Evolutionary conservation across 768 basidiomycete species (phyloP).

Genomic region (Amanita subjunquillea): DNA sequence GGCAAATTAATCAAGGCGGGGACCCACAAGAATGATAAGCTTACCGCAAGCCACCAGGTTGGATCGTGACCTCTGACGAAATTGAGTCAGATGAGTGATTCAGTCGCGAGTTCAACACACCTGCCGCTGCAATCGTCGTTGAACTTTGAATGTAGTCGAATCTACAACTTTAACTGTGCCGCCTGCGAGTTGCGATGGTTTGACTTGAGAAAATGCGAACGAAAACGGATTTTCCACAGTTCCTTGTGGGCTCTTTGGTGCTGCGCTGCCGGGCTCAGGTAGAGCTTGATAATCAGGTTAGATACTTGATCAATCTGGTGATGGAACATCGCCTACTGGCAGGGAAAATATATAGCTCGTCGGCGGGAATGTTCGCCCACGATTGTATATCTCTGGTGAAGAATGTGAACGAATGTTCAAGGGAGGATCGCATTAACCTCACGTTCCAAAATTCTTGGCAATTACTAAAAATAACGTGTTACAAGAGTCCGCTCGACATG

Average conservation of each 20-base stretch:
- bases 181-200: slow-evolving; percentile 31
- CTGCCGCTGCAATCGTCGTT: slow-evolving; percentile 40
- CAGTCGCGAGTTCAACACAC: background rate
- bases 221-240: slow-evolving; percentile 33
- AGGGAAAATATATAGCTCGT: slow-evolving; percentile 46
- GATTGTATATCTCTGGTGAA: slow-evolving; percentile 18
- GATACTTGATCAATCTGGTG: background rate
- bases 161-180: slow-evolving; percentile 43
- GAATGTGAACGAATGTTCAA: background rate
- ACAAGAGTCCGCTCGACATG: background rate
- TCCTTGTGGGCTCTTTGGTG: slow-evolving; percentile 33
- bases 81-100: no score
- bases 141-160: slow-evolving; percentile 39
- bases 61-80: slow-evolving; percentile 38
- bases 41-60: slow-evolving; percentile 45
- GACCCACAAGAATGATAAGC: background rate
- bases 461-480: slow-evolving; percentile 21
- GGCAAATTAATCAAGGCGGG: slow-evolving; percentile 1
- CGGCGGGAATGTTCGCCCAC: slow-evolving; percentile 31
- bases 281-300: slow-evolving; percentile 15
- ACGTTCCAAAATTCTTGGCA: slow-evolving; percentile 41
- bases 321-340: slow-evolving; percentile 18
- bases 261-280: slow-evolving; percentile 23
- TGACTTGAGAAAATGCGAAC: slow-evolving; percentile 35
- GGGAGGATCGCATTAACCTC: background rate